These are phyloP conservation scores for Saitozyma sp. DNA, from an alignment of 768 basidiomycete genomes.

Conservation along the genomic window DNA sequence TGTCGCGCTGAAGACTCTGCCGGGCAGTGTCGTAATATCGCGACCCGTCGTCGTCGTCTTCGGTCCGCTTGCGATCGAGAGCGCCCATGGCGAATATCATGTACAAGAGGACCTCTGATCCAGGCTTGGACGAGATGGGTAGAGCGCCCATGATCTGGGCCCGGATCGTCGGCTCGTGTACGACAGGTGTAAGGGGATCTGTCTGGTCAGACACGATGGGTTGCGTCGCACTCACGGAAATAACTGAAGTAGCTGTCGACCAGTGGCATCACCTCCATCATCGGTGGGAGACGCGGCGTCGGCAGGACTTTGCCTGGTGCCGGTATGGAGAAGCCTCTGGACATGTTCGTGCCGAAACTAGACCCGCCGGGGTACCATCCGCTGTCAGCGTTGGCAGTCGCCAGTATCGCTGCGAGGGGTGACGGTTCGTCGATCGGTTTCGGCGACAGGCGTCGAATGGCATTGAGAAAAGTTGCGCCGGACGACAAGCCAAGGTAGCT, in stretches of 20 bases:
- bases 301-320: background rate
- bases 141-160: slow-evolving; percentile 21
- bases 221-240: slow-evolving; percentile 19
- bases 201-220: background rate
- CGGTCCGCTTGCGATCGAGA: slow-evolving; percentile 11
- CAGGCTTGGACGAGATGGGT: slow-evolving; percentile 10
- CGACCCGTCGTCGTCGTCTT: slow-evolving; percentile 8
- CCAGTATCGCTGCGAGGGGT: background rate
- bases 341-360: background rate
- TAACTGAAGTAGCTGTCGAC: slow-evolving; percentile 24
- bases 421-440: background rate
- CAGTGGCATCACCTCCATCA: slow-evolving; percentile 15
- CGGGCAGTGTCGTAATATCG: slow-evolving; percentile 22
- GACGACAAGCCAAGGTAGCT: slow-evolving; percentile 23
- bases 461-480: slow-evolving; percentile 26
- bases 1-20: slow-evolving; percentile 6
- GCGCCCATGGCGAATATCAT: slow-evolving; percentile 35
- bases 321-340: background rate
- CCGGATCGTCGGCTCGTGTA: slow-evolving; percentile 27
- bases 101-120: slow-evolving; percentile 11
- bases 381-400: background rate
- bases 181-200: slow-evolving; percentile 22
- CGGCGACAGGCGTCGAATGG: slow-evolving; percentile 15
- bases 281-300: slow-evolving; percentile 12
- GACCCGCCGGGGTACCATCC: background rate